phyloP scores from a whole-genome alignment of 495 filamentous ascomycete species.

The Hypomontagnella monticulosa region DNA sequence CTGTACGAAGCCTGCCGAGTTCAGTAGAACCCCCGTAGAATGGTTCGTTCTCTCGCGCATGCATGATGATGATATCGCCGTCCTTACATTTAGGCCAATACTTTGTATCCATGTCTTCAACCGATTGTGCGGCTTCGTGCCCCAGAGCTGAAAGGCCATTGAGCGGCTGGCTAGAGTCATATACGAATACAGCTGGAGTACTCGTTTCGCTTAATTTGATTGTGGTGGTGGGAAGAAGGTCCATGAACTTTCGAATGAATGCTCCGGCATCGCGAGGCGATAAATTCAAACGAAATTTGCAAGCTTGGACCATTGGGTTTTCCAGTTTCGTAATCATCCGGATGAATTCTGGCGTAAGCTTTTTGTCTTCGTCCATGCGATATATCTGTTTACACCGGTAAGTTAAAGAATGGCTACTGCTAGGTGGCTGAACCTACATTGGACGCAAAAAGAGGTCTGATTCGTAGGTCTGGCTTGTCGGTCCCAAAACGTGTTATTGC shows the following conservation, averaged over 20 bases:
- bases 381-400: constrained; percentile 63
- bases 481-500: constrained; percentile 85
- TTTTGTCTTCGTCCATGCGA: constrained; percentile 62
- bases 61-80: constrained; percentile 81
- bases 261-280: constrained; percentile 54
- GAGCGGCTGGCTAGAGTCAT: constrained; percentile 73
- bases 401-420: background rate
- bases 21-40: constrained; percentile 77
- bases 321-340: constrained; percentile 72
- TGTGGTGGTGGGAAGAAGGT: constrained; percentile 63
- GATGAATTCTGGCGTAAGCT: constrained; percentile 70
- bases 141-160: constrained; percentile 78
- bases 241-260: constrained; percentile 76
- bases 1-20: constrained; percentile 79
- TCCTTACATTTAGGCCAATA: constrained; percentile 53
- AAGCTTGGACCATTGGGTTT: constrained; percentile 74
- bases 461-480: constrained; percentile 90
- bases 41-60: constrained; percentile 73
- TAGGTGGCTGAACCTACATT: constrained; percentile 48
- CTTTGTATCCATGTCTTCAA: constrained; percentile 34
- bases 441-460: constrained; percentile 42
- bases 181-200: constrained; percentile 78
- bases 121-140: constrained; percentile 63
- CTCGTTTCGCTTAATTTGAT: constrained; percentile 74
- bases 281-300: constrained; percentile 64